These are phyloP conservation scores for Avena insularis DNA, from an alignment of 176 grass and related monocot genomes.

Conservation along the genomic window DNA sequence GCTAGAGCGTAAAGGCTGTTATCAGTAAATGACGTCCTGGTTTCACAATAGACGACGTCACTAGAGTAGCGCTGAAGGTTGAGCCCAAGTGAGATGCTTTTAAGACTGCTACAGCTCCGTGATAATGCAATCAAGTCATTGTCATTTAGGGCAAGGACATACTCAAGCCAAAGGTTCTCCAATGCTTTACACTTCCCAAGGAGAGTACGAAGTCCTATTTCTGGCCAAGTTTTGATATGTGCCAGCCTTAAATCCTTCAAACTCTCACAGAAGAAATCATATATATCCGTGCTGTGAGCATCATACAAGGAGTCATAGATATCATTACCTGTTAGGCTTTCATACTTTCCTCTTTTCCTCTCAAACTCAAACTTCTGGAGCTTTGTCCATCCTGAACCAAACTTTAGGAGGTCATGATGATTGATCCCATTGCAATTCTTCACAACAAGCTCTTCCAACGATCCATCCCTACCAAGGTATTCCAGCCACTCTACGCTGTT, in stretches of 20 bases:
- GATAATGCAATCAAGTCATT: not conserved
- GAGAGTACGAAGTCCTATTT: not conserved
- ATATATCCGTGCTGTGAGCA: not conserved
- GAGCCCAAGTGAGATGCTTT: slow-evolving; percentile 13
- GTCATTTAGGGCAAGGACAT: not conserved
- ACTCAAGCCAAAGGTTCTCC: slow-evolving; percentile 19
- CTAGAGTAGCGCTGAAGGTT: not conserved
- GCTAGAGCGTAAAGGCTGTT: too few relatives aligned
- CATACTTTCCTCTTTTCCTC: too few relatives aligned
- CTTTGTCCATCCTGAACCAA: not conserved
- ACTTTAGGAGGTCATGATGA: slow-evolving; percentile 7
- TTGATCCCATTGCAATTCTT: not conserved
- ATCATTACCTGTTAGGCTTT: not conserved
- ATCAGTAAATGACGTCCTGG: too few relatives aligned
- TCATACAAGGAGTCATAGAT: not conserved
- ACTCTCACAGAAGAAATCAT: not conserved
- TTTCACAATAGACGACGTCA: not conserved
- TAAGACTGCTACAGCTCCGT: not conserved
- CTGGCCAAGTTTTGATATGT: not conserved
- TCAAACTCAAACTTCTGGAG: too few relatives aligned
- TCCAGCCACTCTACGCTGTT: not conserved
- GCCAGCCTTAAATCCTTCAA: not conserved
- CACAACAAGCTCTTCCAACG: slow-evolving; percentile 7
- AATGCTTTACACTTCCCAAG: slow-evolving; percentile 2
- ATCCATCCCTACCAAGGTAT: not conserved